Evolutionary conservation across 805 yeast genomes (phyloP).

Genomic region (Ogataea degrootiae): DNA sequence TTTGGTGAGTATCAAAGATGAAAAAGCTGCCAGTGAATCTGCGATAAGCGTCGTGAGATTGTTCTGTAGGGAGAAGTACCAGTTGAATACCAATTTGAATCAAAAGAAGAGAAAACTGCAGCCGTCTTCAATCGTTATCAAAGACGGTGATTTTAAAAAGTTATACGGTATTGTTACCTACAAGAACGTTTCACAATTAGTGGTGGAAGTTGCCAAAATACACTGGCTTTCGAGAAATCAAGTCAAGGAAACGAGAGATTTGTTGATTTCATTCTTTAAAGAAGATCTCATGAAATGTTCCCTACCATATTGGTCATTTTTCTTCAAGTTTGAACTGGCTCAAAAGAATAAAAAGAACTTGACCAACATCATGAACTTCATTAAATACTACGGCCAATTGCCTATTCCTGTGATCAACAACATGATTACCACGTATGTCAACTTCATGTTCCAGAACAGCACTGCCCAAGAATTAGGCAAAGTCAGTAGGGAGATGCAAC

Average conservation of each 20-base stretch:
- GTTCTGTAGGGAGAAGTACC: constrained; percentile 11
- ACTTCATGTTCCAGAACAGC: constrained; percentile 31
- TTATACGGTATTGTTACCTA: constrained; percentile 15
- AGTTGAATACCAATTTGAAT: neutral
- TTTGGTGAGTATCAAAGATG: constrained; percentile 8
- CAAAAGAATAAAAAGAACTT: constrained; percentile 42
- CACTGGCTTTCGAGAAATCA: constrained; percentile 22
- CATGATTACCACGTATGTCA: constrained; percentile 33
- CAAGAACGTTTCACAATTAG: constrained; percentile 23
- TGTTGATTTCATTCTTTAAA: constrained; percentile 22
- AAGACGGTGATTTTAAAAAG: constrained; percentile 11
- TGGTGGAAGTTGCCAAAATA: constrained; percentile 24
- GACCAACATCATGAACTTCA: constrained; percentile 37
- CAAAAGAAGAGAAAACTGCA: constrained; percentile 5
- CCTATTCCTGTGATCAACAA: constrained; percentile 46
- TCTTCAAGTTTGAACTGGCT: constrained; percentile 47
- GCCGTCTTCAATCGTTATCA: neutral
- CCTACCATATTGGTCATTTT: constrained; percentile 52
- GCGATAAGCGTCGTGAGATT: constrained; percentile 10
- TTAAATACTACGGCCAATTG: constrained; percentile 42
- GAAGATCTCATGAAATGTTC: constrained; percentile 35
- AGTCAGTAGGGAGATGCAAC: constrained; percentile 20
- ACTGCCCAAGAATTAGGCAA: constrained; percentile 17
- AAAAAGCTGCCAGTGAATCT: constrained; percentile 7
- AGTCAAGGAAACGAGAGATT: constrained; percentile 21